phyloP scores from a whole-genome alignment of 495 filamentous ascomycete species.

The Elasticomyces elasticus region DNA sequence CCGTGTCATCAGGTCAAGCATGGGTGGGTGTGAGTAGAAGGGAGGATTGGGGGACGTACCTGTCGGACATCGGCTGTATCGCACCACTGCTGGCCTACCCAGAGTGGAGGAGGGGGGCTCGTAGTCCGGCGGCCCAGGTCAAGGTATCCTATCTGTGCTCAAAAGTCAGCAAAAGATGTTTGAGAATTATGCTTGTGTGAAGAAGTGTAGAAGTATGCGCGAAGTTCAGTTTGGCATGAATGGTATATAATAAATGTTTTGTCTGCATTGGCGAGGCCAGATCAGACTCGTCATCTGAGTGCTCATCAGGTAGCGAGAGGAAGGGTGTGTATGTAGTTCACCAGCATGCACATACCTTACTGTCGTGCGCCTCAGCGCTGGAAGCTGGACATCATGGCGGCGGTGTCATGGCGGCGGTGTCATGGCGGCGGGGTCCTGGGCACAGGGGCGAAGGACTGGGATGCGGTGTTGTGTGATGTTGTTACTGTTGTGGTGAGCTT shows the following conservation, averaged over 20 bases:
- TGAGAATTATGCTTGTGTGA: not conserved
- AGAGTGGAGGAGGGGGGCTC: not conserved
- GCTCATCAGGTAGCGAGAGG: constrained; percentile 39
- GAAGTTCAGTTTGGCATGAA: constrained; percentile 64
- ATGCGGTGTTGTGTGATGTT: too few species aligned
- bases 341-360: too few species aligned
- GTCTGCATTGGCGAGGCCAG: constrained; percentile 69
- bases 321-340: too few species aligned
- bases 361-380: too few species aligned
- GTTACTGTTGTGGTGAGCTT: too few species aligned
- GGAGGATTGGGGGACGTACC: not conserved
- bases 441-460: too few species aligned
- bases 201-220: too few species aligned
- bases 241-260: constrained; percentile 59
- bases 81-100: not conserved
- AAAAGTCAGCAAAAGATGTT: not conserved
- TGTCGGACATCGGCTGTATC: not conserved
- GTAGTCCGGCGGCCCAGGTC: not conserved
- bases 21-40: too few species aligned
- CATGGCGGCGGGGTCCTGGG: too few species aligned
- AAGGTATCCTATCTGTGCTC: not conserved
- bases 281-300: constrained; percentile 87
- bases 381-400: too few species aligned
- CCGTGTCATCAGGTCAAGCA: constrained; percentile 72
- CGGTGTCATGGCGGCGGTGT: too few species aligned